Base-by-base conservation (phyloP, 1,284 basidiomycete genomes). In the Apiotrichum siamense region DNA sequence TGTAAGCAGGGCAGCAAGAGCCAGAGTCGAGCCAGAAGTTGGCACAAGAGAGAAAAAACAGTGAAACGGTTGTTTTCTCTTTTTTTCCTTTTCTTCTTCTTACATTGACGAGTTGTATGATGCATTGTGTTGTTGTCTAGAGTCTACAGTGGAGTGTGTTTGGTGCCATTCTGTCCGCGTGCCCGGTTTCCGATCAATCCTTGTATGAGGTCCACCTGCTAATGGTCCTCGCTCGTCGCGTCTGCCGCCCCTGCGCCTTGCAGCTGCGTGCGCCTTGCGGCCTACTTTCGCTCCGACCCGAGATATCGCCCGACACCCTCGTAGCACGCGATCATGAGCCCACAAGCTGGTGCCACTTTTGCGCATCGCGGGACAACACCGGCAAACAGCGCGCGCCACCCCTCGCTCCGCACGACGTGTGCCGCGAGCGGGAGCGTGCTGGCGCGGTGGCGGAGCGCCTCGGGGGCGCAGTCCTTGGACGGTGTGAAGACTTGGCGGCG, bases 261-360 rank as follows among this genome's bases (percentile, higher is more conserved):
- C 39, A 10, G 15, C 29, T 31, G 29, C 32, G n/a, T 41, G 31
- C 29, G 7, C 24, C 9, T 25, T 7, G 17, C 7, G n/a, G 33
- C 15, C 7, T 23, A 24, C 20, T 29, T 37, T 51, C 27, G 46
- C 35, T 41, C 42, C 56, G 35, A 5, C 63, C 67, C 67, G 11
- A 75, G 54, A 38, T 65, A 70, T 47, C 69, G 63, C n/a, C 72
- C 73, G 1, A 79, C 77, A 21, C 76, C 90, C 81, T 98, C 93
- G 69, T 88, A 98, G 67, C 86, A 91, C 49, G 87, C 85, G 70
- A 98, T 97, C 73, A 76, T 76, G 39, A 74, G 55, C 17, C 94
- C 94, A 74, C 96, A 98, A 24, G 96, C 93, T n/a, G 96, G 96
- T 4, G 92, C 94, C 58, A 97, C 92, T 75, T 98, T 98, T 26